Percentiles rank a stretch among this genome's conserved stretches.
Evolutionary conservation across 2,329 filamentous ascomycete species (phyloP).

Genomic region (Monilinia aucupariae): DNA sequence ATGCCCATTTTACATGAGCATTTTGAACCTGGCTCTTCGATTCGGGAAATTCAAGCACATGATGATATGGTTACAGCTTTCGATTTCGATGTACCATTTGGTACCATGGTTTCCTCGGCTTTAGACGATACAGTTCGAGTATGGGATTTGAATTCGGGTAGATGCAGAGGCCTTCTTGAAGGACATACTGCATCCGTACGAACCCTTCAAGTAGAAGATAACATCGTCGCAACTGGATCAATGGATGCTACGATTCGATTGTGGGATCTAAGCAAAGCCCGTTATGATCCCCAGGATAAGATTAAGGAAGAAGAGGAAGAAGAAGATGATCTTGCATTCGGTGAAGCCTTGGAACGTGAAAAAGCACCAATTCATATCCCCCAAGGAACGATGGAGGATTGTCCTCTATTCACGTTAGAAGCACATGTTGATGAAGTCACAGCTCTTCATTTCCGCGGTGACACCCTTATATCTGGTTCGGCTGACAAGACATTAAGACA

Average conservation of each 20-base stretch:
- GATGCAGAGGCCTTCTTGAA: constrained; percentile 86
- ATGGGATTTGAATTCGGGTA: constrained; percentile 91
- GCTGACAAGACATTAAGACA: constrained; percentile 96
- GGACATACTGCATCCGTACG: constrained; percentile 93
- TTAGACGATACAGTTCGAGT: constrained; percentile 91
- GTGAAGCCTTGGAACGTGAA: constrained; percentile 64
- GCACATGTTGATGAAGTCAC: constrained; percentile 94
- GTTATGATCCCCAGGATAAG: constrained; percentile 62
- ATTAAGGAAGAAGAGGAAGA: constrained; percentile 56
- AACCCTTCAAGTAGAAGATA: constrained; percentile 89
- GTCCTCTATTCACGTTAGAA: constrained; percentile 79
- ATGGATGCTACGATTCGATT: constrained; percentile 90
- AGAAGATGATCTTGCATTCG: constrained; percentile 66
- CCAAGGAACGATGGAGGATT: constrained; percentile 80
- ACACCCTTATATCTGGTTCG: constrained; percentile 89
- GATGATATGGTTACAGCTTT: constrained; percentile 81
- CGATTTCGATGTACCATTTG: constrained; percentile 97
- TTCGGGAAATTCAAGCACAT: constrained; percentile 85
- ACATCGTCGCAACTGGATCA: constrained; percentile 88
- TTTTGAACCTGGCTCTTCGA: constrained; percentile 80
- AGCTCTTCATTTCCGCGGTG: constrained; percentile 81
- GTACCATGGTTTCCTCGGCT: constrained; percentile 86
- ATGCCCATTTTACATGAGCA: constrained; percentile 96
- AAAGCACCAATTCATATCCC: constrained; percentile 64
- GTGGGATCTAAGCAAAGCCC: constrained; percentile 89